Conservation (phyloP, 176 grass and related monocot genomes). For the Aegilops sharonensis region DNA sequence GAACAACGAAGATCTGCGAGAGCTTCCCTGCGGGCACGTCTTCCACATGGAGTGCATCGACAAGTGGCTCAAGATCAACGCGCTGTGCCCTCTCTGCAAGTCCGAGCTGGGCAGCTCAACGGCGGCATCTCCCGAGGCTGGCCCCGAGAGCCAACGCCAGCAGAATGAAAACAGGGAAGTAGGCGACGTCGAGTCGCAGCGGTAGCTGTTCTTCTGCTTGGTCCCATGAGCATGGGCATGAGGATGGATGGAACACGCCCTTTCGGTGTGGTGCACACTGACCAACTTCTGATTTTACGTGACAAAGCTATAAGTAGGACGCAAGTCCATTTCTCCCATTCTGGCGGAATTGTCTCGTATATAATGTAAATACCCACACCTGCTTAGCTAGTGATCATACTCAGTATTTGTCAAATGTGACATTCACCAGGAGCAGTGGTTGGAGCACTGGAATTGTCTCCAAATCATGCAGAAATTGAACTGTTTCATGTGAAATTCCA, state of each 20-base stretch:
- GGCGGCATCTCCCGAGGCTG: not conserved
- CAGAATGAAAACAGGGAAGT: constrained; percentile 19
- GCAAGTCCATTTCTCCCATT: constrained; percentile 35
- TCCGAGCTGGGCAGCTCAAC: constrained; percentile 48
- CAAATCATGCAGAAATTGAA: not conserved
- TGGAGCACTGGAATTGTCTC: not conserved
- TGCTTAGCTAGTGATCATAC: constrained; percentile 1
- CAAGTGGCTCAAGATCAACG: constrained; percentile 96
- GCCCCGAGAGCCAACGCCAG: constrained; percentile 19
- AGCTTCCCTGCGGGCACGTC: constrained; percentile 77
- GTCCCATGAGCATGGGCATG: constrained; percentile 11
- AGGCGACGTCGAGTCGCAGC: constrained; percentile 50
- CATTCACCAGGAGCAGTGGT: not conserved
- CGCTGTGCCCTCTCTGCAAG: constrained; percentile 90
- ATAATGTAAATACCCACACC: constrained; percentile 12
- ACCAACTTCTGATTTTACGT: constrained; percentile 7
- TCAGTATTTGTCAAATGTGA: not conserved
- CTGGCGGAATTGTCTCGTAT: constrained; percentile 18
- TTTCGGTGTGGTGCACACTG: not conserved
- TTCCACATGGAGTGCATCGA: constrained; percentile 96
- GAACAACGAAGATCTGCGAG: constrained; percentile 76
- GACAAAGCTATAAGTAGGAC: constrained; percentile 26
- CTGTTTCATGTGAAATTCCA: not conserved
- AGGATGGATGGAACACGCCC: constrained; percentile 1
- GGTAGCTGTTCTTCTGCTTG: constrained; percentile 26